These are phyloP conservation scores for Neurospora sp. DNA, from an alignment of 2,329 filamentous ascomycete species.

Conservation along the genomic window DNA sequence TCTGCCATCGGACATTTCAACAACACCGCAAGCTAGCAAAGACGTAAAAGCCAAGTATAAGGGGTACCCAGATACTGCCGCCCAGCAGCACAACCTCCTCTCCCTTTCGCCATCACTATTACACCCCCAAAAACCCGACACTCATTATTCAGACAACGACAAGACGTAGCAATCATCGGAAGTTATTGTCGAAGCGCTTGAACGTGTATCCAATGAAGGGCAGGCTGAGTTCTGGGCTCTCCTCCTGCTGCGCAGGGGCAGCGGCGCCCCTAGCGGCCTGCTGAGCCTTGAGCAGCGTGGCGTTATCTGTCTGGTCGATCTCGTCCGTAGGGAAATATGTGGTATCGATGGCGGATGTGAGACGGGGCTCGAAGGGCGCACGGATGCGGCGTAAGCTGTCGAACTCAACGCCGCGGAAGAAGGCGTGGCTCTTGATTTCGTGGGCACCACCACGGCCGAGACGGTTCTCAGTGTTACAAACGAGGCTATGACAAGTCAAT, in stretches of 20 bases:
- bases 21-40: neutral
- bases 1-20: neutral
- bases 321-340: conserved; percentile 99
- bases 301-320: conserved; percentile 93
- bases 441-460: conserved; percentile 78
- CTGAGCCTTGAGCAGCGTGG: conserved; percentile 75
- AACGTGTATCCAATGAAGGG: conserved; percentile 97
- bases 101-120: neutral
- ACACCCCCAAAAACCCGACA: neutral
- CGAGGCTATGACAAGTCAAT: conserved; percentile 50
- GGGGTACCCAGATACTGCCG: neutral
- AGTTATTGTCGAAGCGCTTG: conserved; percentile 83
- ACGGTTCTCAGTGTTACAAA: conserved; percentile 89
- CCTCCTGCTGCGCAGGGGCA: conserved; percentile 44
- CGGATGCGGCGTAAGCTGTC: conserved; percentile 86
- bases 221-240: conserved; percentile 88
- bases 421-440: conserved; percentile 88
- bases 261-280: conserved; percentile 58
- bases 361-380: conserved; percentile 88
- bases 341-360: conserved; percentile 89
- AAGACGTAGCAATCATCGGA: conserved; percentile 34
- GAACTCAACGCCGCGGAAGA: conserved; percentile 96
- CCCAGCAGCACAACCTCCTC: neutral
- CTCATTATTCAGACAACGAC: conserved; percentile 2
- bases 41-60: neutral